Evolutionary conservation across 768 basidiomycete species (phyloP), one percentile per base, ranked within the genome.

Genomic region (Amanita muscaria): DNA sequence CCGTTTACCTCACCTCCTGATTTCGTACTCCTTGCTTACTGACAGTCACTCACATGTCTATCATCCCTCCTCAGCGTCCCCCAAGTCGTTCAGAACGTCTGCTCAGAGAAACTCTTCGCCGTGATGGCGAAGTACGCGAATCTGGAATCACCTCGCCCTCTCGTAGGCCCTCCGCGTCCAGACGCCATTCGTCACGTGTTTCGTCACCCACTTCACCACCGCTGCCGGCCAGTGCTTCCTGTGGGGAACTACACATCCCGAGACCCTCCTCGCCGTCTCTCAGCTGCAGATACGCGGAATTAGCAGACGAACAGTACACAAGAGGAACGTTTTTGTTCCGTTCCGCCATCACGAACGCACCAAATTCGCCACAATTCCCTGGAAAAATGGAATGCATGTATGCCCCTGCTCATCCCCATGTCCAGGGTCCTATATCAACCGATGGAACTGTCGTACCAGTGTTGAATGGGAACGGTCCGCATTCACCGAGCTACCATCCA

Each of bases 71-170:
- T 38, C 46, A 58, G 14, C 66, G 70, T 39, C 67, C 75, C 0
- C 62, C 74, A 0, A 73, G 72, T 27, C 67, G 75, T 44, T 77
- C 75, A 3, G 73, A 79, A 53, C 66, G 69, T 8, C 69, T 80
- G 36, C 65, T 80, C 39, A 65, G 78, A 40, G 70, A 79, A 49
- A 70, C 79, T 8, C 69, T 80, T 42, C 59, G 64, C 22, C 65
- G 73, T 37, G 78, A 67, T 52, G 73, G 68, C 37, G 44, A 63
- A 59, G 65, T 51, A 37, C 25, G 35, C 40, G 38, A 29, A 37
- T 27, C 29, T 15, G 27, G 12, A 9, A 15, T 29, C 21, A 5
- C 45, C 24, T 30, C 31, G 15, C 37, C 43, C 4, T 15, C 43
- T 4, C 35, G 41, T 18, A 45, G 18, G 24, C 10, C 31, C 5